Conservation (phyloP, 2,329 filamentous ascomycete genomes). For the Colletotrichum melonis region DNA sequence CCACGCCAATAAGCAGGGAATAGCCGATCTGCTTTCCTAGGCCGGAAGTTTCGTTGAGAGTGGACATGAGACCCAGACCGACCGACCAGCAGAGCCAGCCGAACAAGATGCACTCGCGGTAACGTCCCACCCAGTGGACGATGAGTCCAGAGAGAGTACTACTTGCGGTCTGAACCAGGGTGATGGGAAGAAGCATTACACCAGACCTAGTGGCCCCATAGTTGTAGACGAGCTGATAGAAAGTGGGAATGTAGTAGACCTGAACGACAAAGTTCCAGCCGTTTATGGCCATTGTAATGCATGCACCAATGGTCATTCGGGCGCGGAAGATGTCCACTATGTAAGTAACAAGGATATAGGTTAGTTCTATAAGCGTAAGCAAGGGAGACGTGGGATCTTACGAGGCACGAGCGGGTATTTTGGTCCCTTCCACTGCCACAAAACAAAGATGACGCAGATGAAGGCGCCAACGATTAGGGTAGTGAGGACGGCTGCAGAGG, state of each 20-base stretch:
- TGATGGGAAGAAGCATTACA: constrained; percentile 54
- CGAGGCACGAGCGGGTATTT: constrained; percentile 59
- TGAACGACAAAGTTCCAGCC: constrained; percentile 71
- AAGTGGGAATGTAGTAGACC: constrained; percentile 59
- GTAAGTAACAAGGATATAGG: constrained; percentile 46
- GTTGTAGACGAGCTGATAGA: constrained; percentile 58
- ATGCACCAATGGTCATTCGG: constrained; percentile 64
- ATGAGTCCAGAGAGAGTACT: constrained; percentile 63
- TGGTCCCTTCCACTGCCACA: constrained; percentile 64
- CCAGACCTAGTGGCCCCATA: constrained; percentile 55
- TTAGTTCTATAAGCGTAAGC: constrained; percentile 4
- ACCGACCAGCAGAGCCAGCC: constrained; percentile 64
- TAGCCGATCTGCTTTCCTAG: constrained; percentile 67
- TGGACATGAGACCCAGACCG: constrained; percentile 64
- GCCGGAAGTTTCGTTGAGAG: constrained; percentile 57
- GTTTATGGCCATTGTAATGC: constrained; percentile 67
- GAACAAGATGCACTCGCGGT: constrained; percentile 64
- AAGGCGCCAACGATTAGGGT: constrained; percentile 62
- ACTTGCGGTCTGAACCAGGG: constrained; percentile 56
- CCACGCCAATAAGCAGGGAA: constrained; percentile 61
- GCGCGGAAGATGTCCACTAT: constrained; percentile 60
- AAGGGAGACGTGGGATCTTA: constrained; percentile 40
- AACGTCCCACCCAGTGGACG: constrained; percentile 63
- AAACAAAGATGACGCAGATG: constrained; percentile 52
- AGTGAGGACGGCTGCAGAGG: constrained; percentile 63